Evolutionary conservation across 78 protist genomes (phyloP).

Genomic region (Goniomonas avonlea): DNA sequence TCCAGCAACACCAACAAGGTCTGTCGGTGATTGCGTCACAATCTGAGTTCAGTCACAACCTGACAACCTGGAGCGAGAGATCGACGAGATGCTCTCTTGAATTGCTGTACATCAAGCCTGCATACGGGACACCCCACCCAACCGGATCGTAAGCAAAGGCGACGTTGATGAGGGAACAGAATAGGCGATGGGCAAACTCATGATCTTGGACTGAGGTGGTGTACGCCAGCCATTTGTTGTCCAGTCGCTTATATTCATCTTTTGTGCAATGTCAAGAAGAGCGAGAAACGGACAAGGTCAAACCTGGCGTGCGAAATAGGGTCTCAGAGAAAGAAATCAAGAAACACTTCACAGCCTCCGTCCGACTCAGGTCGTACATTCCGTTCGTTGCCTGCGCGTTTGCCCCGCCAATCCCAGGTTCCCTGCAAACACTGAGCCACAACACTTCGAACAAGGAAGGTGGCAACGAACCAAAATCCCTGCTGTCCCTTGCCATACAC

Average conservation of each 20-base stretch:
- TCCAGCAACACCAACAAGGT: not conserved
- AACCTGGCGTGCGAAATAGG: conserved; percentile 1
- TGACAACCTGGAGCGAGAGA: not conserved
- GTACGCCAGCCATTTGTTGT: not conserved
- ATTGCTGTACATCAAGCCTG: not conserved
- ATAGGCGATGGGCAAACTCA: not conserved
- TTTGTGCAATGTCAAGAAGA: too few relatives aligned
- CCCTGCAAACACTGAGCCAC: too few relatives aligned
- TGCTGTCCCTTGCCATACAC: too few relatives aligned
- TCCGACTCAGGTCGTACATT: not conserved
- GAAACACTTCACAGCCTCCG: not conserved
- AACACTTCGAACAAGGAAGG: too few relatives aligned
- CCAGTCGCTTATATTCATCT: not conserved
- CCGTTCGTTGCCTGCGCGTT: too few relatives aligned
- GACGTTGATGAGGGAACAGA: not conserved
- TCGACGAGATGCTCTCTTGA: not conserved
- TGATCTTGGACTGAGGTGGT: not conserved
- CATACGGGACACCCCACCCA: conserved; percentile 10
- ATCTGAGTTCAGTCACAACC: not conserved
- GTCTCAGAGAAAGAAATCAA: not conserved
- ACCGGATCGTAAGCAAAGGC: conserved; percentile 10
- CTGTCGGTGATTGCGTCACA: not conserved
- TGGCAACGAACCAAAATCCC: too few relatives aligned
- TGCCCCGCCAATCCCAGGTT: too few relatives aligned
- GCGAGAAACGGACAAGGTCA: too few relatives aligned